Evolutionary conservation across 768 basidiomycete genomes (phyloP).

Genomic region (Serendipita sp.): DNA sequence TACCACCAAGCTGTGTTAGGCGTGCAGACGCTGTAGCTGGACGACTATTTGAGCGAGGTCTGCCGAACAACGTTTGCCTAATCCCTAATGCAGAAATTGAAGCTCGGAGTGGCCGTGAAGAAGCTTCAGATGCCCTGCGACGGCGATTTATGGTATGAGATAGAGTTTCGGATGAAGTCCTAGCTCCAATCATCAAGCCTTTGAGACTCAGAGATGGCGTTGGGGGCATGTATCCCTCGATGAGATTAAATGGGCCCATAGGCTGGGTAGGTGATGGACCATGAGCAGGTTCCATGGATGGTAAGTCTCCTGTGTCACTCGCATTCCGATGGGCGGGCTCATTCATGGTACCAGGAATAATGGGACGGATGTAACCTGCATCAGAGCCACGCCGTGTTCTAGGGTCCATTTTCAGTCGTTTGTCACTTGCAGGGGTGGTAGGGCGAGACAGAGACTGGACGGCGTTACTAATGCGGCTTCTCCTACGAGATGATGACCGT

Average conservation of each 20-base stretch:
- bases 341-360: background rate
- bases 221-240: too few relatives aligned
- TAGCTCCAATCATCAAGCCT: too few relatives aligned
- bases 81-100: background rate
- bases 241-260: too few relatives aligned
- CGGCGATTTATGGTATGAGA: too few relatives aligned
- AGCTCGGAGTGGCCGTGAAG: background rate
- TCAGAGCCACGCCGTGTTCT: background rate
- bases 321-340: too few relatives aligned
- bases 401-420: background rate
- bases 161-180: too few relatives aligned
- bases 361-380: background rate
- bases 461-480: background rate
- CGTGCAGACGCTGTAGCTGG: background rate
- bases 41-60: background rate
- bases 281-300: too few relatives aligned
- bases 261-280: too few relatives aligned
- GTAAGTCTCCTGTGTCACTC: too few relatives aligned
- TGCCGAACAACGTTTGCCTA: background rate
- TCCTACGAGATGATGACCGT: background rate
- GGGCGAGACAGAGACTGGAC: background rate
- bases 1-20: too few relatives aligned
- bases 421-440: background rate
- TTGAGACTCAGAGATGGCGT: too few relatives aligned
- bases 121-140: too few relatives aligned